These are phyloP conservation scores for Sporodiniella umbellata DNA, from an alignment of 371 early-diverging fungal species.

Conservation along the genomic window DNA sequence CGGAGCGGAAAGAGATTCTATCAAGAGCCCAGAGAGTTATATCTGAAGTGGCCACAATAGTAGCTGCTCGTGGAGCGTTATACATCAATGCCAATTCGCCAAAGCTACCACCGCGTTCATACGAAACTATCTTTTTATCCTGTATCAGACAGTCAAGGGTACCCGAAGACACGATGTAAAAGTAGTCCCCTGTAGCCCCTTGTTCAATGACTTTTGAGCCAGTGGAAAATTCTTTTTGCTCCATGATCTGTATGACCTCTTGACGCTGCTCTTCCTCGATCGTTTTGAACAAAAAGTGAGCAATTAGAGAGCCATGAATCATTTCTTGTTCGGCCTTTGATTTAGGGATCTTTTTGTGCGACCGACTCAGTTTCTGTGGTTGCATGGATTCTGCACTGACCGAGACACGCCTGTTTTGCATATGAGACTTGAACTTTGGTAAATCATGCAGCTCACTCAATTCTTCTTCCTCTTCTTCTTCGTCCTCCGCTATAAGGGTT, in stretches of 20 bases:
- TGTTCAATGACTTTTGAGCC: constrained; percentile 85
- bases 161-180: constrained; percentile 94
- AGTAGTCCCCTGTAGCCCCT: constrained; percentile 94
- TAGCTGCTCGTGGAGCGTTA: constrained; percentile 94
- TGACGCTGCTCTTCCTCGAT: constrained; percentile 58
- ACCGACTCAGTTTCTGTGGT: constrained; percentile 72
- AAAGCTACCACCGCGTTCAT: constrained; percentile 84
- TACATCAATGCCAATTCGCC: constrained; percentile 98
- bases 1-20: constrained; percentile 88
- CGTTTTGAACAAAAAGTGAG: constrained; percentile 84
- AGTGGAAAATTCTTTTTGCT: constrained; percentile 70
- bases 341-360: constrained; percentile 78
- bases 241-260: constrained; percentile 56
- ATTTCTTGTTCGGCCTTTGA: constrained; percentile 63
- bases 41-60: constrained; percentile 79
- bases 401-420: constrained; percentile 82
- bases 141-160: constrained; percentile 83
- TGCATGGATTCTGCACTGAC: constrained; percentile 96
- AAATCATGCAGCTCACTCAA: background rate
- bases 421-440: constrained; percentile 63
- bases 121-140: constrained; percentile 68
- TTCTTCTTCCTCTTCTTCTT: constrained; percentile 31
- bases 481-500: constrained; percentile 9
- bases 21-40: constrained; percentile 92
- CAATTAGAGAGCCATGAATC: constrained; percentile 58